Evolutionary conservation across 495 filamentous ascomycete genomes (phyloP).

Genomic region (Hypoxylon lienhwacheense): DNA sequence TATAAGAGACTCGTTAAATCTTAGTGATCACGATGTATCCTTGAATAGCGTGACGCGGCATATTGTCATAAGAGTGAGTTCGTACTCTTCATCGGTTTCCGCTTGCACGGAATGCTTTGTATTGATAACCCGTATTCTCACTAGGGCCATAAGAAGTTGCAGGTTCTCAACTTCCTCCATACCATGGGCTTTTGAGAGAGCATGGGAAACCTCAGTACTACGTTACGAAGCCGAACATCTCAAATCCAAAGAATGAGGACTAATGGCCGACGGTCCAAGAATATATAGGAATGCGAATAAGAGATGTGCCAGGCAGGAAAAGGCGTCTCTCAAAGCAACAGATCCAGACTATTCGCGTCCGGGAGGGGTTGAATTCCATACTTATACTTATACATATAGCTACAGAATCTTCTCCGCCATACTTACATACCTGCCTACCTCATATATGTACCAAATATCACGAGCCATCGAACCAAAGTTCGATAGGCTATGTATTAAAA

Average conservation of each 20-base stretch:
- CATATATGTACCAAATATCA: conserved; percentile 13
- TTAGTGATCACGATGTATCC: conserved; percentile 37
- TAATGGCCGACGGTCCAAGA: background rate
- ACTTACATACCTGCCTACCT: background rate
- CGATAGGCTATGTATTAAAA: conserved; percentile 7
- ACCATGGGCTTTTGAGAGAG: conserved; percentile 26
- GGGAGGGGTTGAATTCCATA: background rate
- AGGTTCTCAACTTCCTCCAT: conserved; percentile 29
- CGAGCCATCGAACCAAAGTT: conserved; percentile 4
- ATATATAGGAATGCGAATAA: background rate
- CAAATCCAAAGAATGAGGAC: background rate
- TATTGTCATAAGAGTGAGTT: conserved; percentile 59
- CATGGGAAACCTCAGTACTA: background rate
- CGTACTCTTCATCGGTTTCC: background rate
- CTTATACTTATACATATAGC: background rate
- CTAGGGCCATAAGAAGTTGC: conserved; percentile 24
- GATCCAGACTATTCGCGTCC: background rate
- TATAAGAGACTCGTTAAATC: conserved; percentile 31
- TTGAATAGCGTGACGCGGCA: conserved; percentile 60
- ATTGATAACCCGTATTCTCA: conserved; percentile 7
- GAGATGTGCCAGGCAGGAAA: background rate
- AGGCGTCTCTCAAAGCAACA: background rate
- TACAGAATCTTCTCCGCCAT: background rate
- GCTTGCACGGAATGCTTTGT: background rate
- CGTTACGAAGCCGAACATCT: no score